Percentiles rank a stretch among this genome's conserved stretches.
Conservation (phyloP, 331 rosid species). For the Acacia pycnantha region DNA sequence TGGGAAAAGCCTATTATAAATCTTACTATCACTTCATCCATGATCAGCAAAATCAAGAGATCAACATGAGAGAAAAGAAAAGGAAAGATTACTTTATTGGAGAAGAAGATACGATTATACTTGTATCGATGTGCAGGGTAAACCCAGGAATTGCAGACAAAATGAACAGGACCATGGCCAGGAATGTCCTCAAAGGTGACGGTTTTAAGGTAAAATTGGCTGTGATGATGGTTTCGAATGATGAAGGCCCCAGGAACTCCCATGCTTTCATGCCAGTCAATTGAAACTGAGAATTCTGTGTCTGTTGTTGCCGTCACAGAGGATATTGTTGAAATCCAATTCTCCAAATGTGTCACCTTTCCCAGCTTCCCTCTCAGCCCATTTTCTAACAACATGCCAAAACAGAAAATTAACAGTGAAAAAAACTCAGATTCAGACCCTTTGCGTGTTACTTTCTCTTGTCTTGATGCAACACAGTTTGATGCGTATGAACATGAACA, state of each 20-base stretch:
- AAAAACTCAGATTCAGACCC: background rate
- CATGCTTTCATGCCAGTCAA: slow-evolving; percentile 75
- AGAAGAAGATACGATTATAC: slow-evolving; percentile 68
- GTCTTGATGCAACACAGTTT: background rate
- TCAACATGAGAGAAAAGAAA: background rate
- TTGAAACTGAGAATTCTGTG: slow-evolving; percentile 39
- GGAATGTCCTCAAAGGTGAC: slow-evolving; percentile 66
- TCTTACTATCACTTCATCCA: background rate
- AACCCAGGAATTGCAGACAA: slow-evolving; percentile 93
- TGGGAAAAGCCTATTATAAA: background rate
- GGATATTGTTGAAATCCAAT: slow-evolving; percentile 57
- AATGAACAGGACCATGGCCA: slow-evolving; percentile 56
- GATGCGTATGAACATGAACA: slow-evolving; percentile 3
- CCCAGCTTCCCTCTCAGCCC: slow-evolving; percentile 57
- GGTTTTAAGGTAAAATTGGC: slow-evolving; percentile 74
- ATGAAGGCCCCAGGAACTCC: slow-evolving; percentile 82
- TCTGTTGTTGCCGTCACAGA: slow-evolving; percentile 46
- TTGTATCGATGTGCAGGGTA: slow-evolving; percentile 78
- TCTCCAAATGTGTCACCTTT: slow-evolving; percentile 60
- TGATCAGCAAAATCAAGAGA: background rate
- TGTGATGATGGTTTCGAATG: slow-evolving; percentile 66
- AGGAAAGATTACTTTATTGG: slow-evolving; percentile 57
- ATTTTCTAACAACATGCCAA: slow-evolving; percentile 33
- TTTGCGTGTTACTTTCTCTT: slow-evolving; percentile 14
- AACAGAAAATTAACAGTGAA: background rate